These are phyloP conservation scores for Lasiodiplodia theobromae DNA, from an alignment of 2,329 filamentous ascomycete genomes.

Conservation along the genomic window DNA sequence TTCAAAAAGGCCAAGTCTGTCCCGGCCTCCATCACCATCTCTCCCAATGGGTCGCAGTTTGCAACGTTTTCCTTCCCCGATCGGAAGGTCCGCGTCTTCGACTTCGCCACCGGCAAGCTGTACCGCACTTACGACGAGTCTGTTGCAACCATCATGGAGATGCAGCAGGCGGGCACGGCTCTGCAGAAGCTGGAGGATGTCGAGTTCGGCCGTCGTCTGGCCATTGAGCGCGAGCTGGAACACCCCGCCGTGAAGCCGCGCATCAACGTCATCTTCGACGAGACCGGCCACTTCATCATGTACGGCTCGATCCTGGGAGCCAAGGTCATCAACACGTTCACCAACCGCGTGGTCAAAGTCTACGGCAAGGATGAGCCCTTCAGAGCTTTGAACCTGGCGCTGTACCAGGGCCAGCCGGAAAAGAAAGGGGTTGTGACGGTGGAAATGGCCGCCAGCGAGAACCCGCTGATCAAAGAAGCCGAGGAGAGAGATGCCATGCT, in stretches of 20 bases:
- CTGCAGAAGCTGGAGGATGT: slow-evolving; percentile 83
- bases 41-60: slow-evolving; percentile 84
- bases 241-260: slow-evolving; percentile 70
- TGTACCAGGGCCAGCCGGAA: slow-evolving; percentile 95
- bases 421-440: slow-evolving; percentile 93
- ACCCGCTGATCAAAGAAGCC: slow-evolving; percentile 90
- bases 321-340: slow-evolving; percentile 95
- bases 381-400: slow-evolving; percentile 78
- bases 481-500: slow-evolving; percentile 91
- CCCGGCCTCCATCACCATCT: slow-evolving; percentile 82
- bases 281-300: slow-evolving; percentile 92
- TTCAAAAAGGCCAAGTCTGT: slow-evolving; percentile 94
- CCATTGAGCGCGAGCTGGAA: slow-evolving; percentile 86
- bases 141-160: slow-evolving; percentile 83
- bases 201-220: slow-evolving; percentile 88
- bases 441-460: slow-evolving; percentile 94
- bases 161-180: slow-evolving; percentile 93
- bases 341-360: slow-evolving; percentile 88
- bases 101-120: slow-evolving; percentile 87
- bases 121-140: slow-evolving; percentile 96
- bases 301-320: slow-evolving; percentile 92
- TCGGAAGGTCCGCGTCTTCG: slow-evolving; percentile 89
- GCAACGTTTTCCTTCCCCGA: slow-evolving; percentile 92
- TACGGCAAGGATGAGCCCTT: slow-evolving; percentile 92
- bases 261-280: slow-evolving; percentile 91